A percentile compares a stretch with the other conserved stretches of the same genome.
phyloP scores from a whole-genome alignment of 192 early-diverging fungal genomes.

The Mortierella claussenii region DNA sequence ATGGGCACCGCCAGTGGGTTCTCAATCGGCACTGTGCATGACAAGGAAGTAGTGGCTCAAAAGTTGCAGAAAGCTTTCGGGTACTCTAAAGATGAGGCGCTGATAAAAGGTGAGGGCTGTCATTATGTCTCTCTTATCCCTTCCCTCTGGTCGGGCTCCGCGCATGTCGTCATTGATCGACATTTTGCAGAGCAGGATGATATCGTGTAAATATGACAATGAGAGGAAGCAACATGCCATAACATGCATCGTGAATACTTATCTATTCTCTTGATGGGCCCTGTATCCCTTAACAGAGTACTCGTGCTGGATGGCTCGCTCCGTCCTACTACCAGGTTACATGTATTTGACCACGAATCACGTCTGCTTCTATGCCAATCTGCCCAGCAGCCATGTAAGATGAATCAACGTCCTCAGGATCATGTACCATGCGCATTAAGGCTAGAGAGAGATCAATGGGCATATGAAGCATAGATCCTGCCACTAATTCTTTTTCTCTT shows the following conservation, averaged over 20 bases:
- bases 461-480: too few relatives aligned
- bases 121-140: too few relatives aligned
- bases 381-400: constrained; percentile 61
- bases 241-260: too few relatives aligned
- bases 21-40: background rate
- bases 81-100: constrained; percentile 13
- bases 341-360: constrained; percentile 69
- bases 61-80: constrained; percentile 20
- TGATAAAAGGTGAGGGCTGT: constrained; percentile 29
- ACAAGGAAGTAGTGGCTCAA: constrained; percentile 4
- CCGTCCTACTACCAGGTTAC: constrained; percentile 67
- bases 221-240: too few relatives aligned
- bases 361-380: constrained; percentile 69
- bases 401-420: too few relatives aligned
- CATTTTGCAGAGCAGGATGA: too few relatives aligned
- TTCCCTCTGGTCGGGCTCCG: too few relatives aligned
- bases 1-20: background rate
- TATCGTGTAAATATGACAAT: too few relatives aligned
- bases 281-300: constrained; percentile 59
- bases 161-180: too few relatives aligned
- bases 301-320: constrained; percentile 69
- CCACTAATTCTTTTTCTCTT: background rate
- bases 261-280: too few relatives aligned
- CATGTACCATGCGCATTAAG: too few relatives aligned
- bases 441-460: too few relatives aligned